These are phyloP conservation scores for Beauveria pseudobassiana DNA, from an alignment of 2,329 filamentous ascomycete genomes.

Conservation along the genomic window DNA sequence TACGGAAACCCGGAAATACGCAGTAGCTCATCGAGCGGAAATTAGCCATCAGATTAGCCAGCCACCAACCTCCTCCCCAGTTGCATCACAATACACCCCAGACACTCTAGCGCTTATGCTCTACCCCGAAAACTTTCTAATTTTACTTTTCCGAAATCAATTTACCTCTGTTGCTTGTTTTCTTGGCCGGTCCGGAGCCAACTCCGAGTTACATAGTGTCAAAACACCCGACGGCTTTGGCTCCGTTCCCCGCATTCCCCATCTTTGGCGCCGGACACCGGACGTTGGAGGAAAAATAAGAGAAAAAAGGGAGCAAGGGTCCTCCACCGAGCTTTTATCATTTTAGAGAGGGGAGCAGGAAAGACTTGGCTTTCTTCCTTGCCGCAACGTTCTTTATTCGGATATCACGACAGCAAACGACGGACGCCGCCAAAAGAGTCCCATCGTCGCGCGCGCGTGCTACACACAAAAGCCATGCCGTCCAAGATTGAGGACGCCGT, in stretches of 20 bases:
- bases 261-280: not conserved
- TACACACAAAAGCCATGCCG: not conserved
- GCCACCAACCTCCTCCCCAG: not conserved
- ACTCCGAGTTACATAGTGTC: not conserved
- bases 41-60: not conserved
- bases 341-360: not conserved
- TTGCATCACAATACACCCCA: too few species aligned
- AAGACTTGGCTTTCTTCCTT: not conserved
- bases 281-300: not conserved
- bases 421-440: not conserved
- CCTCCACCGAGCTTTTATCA: not conserved
- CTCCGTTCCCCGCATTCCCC: constrained; percentile 4
- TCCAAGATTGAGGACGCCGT: constrained; percentile 7
- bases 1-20: not conserved
- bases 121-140: not conserved
- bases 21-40: not conserved
- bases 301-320: not conserved
- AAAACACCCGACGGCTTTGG: not conserved
- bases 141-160: not conserved
- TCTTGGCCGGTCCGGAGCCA: not conserved
- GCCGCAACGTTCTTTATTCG: not conserved
- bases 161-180: not conserved
- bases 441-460: not conserved
- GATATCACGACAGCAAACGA: not conserved
- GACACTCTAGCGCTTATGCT: not conserved